Base-by-base conservation (phyloP, 2,329 filamentous ascomycete genomes). In the Helminthosporium solani region DNA sequence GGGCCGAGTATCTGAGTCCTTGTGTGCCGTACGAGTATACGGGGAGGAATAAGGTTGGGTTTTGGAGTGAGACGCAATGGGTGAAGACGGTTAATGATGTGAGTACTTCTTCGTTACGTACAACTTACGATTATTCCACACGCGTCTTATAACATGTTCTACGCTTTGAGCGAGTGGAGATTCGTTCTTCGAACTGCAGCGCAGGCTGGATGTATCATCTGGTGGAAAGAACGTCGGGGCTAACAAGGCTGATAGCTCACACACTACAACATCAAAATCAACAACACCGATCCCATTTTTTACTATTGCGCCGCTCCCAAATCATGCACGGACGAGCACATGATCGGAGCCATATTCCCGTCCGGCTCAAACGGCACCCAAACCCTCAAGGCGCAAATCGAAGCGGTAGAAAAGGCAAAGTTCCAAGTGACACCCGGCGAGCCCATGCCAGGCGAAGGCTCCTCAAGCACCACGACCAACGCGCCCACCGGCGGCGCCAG, bases 291-390 rank as follows among this genome's bases (percentile, higher is more conserved):
- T 7, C 68, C 69, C 6, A 65, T 72, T 12, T 72, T 67, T 52
- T 71, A 61, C 52, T 72, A 71, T 50, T 72, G 68, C 47, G 61
- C 83, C 0, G 85, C 85, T 0, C 77, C 81, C 0, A 78, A 75
- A 0, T 87, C 85, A 2, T 92, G 88, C 59, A 75, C 76, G 2
- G 66, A 71, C 2, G 78, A 85, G 34, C 77, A 81, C 18, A 92
- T 92, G 87, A 78, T 92, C 14, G 87, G 87, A 2, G 85, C 81
- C 1, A 85, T 92, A 55, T 92, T 91, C 60, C 79, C 84, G 6
- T 72, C 72, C 44, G 47, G 45, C 60, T 79, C 84, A 6, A 73
- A 72, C 44, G 47, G 45, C 2, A 64, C 59, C 2, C 59, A 66
- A 42, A 67, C 66, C 1, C 50, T 70, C 4, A 53, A 51, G 3